A percentile compares a stretch with the other conserved stretches of the same genome.
Conservation (phyloP, 2,329 filamentous ascomycete genomes). For the Triangularia verruculosa region DNA sequence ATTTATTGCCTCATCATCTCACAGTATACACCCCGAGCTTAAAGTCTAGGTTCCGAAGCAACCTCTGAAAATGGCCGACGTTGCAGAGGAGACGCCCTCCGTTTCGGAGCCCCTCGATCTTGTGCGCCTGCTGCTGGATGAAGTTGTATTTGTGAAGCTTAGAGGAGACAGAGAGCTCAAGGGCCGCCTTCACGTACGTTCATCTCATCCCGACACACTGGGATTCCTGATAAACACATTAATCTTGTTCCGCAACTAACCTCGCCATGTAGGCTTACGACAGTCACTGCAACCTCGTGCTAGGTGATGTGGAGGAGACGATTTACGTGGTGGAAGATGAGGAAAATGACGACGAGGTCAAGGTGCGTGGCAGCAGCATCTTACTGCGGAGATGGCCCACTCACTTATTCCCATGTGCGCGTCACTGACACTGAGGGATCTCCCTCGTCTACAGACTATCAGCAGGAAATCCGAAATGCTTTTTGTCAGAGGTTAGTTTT, state of each 20-base stretch:
- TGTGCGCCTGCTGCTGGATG: conserved; percentile 89
- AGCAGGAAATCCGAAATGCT: conserved; percentile 99
- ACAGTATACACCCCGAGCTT: too few species aligned
- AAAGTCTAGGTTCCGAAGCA: neutral
- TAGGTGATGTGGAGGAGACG: conserved; percentile 96
- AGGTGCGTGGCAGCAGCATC: conserved; percentile 49
- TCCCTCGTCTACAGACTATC: conserved; percentile 61
- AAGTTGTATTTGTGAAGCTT: conserved; percentile 95
- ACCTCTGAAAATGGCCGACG: conserved; percentile 78
- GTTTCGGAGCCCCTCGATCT: conserved; percentile 93
- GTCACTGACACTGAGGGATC: neutral
- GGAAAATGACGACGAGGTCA: conserved; percentile 71
- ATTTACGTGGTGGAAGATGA: conserved; percentile 91
- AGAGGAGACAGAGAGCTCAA: conserved; percentile 93
- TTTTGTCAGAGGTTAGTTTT: conserved; percentile 77
- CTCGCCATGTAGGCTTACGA: conserved; percentile 74
- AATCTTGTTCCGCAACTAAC: neutral
- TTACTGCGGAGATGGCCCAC: neutral
- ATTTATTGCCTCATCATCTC: too few species aligned
- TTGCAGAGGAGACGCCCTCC: conserved; percentile 67
- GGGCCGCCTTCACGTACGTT: conserved; percentile 83
- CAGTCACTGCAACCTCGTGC: conserved; percentile 94
- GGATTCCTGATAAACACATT: too few species aligned
- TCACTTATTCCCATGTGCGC: neutral
- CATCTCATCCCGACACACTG: too few species aligned